A percentile compares a stretch with the other conserved stretches of the same genome.
phyloP scores from a whole-genome alignment of 192 early-diverging fungal species.

The Coemansia pectinata region DNA sequence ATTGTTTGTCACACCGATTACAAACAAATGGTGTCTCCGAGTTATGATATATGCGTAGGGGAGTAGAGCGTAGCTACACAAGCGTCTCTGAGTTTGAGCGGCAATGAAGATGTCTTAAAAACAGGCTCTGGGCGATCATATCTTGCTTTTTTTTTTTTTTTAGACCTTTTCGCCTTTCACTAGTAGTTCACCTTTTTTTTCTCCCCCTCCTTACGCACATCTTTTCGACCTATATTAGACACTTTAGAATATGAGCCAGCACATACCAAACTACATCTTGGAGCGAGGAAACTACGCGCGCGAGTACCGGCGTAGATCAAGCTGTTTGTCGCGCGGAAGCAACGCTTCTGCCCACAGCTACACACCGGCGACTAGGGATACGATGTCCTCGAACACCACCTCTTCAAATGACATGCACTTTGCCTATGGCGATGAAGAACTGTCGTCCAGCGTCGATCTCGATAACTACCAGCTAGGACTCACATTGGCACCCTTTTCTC shows the following conservation, averaged over 20 bases:
- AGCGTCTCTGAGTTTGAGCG: neutral
- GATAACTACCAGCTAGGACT: conserved; percentile 1
- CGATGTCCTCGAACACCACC: neutral
- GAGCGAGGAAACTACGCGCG: conserved; percentile 42
- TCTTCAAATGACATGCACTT: neutral
- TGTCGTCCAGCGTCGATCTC: neutral
- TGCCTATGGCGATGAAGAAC: neutral
- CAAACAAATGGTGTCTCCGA: neutral
- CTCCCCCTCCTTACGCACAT: neutral
- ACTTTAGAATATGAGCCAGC: neutral
- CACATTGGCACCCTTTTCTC: neutral
- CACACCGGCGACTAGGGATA: neutral
- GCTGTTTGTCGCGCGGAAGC: conserved; percentile 45
- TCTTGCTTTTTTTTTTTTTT: neutral
- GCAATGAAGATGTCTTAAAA: neutral
- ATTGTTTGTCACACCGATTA: neutral
- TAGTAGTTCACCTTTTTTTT: neutral
- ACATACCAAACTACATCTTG: conserved; percentile 41
- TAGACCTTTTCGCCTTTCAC: neutral
- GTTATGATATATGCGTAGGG: neutral
- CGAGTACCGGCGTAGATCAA: conserved; percentile 47
- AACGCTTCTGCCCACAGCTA: conserved; percentile 17
- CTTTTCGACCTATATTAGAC: neutral
- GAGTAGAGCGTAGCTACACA: neutral
- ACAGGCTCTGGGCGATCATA: neutral